Percentiles rank a stretch among this genome's conserved stretches.
These are phyloP conservation scores for Plectosphaerella plurivora DNA, from an alignment of 2,329 filamentous ascomycete species.

Conservation along the genomic window DNA sequence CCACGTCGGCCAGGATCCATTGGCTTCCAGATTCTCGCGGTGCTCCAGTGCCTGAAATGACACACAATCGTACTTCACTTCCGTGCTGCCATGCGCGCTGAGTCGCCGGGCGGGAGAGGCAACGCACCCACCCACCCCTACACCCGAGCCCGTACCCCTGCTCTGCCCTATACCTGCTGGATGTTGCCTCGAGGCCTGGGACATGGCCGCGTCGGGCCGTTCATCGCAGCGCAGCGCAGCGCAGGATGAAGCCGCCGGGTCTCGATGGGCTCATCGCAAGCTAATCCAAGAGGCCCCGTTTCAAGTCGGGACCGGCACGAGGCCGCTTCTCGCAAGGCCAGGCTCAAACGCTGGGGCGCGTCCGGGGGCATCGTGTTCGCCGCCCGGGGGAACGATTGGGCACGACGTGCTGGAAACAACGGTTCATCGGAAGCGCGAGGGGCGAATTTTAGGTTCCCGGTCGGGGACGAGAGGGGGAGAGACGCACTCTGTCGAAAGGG, in stretches of 20 bases:
- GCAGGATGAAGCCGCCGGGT: background rate
- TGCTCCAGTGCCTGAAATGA: too few relatives aligned
- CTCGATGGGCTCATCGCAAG: background rate
- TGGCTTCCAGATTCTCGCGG: too few relatives aligned
- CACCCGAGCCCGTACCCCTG: too few relatives aligned
- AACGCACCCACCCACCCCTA: too few relatives aligned
- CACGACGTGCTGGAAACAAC: background rate
- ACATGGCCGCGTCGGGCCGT: background rate
- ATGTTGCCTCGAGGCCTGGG: too few relatives aligned
- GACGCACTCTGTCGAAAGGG: too few relatives aligned
- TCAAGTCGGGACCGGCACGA: background rate
- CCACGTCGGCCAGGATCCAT: slow-evolving; percentile 4
- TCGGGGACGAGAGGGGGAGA: too few relatives aligned
- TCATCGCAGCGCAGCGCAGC: background rate
- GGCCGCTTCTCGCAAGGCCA: background rate
- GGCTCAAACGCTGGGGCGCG: background rate
- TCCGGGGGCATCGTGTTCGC: background rate
- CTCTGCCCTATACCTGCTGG: too few relatives aligned
- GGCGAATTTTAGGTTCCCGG: too few relatives aligned
- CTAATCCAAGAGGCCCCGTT: background rate
- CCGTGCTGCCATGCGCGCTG: too few relatives aligned
- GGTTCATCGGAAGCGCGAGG: background rate
- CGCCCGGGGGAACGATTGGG: background rate
- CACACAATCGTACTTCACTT: too few relatives aligned
- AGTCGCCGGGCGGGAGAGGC: too few relatives aligned